These are phyloP conservation scores for Gaeumannomyces sp. DNA, from an alignment of 2,329 filamentous ascomycete genomes.

Conservation along the genomic window DNA sequence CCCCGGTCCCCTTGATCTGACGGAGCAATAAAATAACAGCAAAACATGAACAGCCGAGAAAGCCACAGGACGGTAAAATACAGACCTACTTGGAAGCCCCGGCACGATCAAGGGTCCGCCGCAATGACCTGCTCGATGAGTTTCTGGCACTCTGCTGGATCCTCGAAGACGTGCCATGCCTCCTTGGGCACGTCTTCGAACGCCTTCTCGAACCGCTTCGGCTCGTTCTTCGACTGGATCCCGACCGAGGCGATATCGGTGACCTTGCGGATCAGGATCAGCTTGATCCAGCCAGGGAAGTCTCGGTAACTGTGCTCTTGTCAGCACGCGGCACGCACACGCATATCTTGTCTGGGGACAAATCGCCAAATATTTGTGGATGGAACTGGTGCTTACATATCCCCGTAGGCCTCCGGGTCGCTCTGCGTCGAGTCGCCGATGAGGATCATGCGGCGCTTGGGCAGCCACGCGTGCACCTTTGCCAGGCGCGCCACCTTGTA, in stretches of 20 bases:
- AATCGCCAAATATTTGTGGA: neutral
- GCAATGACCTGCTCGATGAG: constrained; percentile 27
- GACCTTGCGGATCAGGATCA: constrained; percentile 82
- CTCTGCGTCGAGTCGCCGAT: constrained; percentile 89
- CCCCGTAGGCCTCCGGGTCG: constrained; percentile 84
- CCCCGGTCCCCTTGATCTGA: too few species aligned
- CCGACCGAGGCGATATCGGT: constrained; percentile 63
- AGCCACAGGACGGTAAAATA: neutral
- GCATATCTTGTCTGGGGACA: neutral
- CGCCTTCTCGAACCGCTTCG: constrained; percentile 72
- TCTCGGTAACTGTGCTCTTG: constrained; percentile 45
- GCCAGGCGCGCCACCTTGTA: constrained; percentile 81
- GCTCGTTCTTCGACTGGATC: constrained; percentile 68
- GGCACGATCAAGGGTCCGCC: neutral
- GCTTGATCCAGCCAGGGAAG: constrained; percentile 69
- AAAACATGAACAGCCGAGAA: neutral
- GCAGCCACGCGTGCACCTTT: constrained; percentile 74
- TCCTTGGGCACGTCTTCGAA: constrained; percentile 67
- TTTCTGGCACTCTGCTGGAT: constrained; percentile 58
- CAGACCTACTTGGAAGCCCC: neutral
- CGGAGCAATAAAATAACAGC: too few species aligned
- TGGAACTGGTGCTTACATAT: constrained; percentile 51
- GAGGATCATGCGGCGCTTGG: constrained; percentile 70
- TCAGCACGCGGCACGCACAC: neutral
- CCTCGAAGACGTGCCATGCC: constrained; percentile 77